Conservation (phyloP, 1,139 yeast genomes). For the Pichia sp. region DNA sequence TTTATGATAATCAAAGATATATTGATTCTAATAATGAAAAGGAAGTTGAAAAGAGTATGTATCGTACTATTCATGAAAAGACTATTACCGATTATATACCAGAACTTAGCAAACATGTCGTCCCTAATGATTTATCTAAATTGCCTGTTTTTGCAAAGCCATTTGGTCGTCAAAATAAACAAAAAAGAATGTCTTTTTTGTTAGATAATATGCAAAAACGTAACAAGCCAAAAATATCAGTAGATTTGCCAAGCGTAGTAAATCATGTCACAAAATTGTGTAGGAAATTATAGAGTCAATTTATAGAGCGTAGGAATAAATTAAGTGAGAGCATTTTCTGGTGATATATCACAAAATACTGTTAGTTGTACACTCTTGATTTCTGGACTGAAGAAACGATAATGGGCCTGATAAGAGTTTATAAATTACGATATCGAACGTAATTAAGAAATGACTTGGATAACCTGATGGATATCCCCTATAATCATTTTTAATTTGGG, state of each 20-base stretch:
- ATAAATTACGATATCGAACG: no score
- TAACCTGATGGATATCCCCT: no score
- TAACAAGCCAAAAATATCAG: neutral
- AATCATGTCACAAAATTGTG: neutral
- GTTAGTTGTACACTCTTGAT: no score
- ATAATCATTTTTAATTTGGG: no score
- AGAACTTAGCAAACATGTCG: constrained; percentile 4
- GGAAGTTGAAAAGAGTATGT: neutral
- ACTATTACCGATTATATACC: constrained; percentile 11
- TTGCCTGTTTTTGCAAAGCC: constrained; percentile 11
- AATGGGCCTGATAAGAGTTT: no score
- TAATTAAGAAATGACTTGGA: no score
- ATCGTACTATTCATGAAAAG: constrained; percentile 4
- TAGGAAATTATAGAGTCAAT: constrained; percentile 1
- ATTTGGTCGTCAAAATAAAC: constrained; percentile 1
- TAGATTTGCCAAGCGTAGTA: neutral
- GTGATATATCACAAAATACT: no score
- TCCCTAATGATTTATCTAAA: constrained; percentile 7
- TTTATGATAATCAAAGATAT: constrained; percentile 17
- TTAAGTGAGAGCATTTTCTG: no score
- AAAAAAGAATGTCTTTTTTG: neutral
- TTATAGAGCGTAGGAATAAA: no score
- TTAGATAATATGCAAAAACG: constrained; percentile 5
- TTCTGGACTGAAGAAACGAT: no score
- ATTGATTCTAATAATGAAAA: constrained; percentile 15